A percentile compares a stretch with the other conserved stretches of the same genome.
Evolutionary conservation across 148 eudicot species (phyloP).

Genomic region (Chenopodium quinoa): DNA sequence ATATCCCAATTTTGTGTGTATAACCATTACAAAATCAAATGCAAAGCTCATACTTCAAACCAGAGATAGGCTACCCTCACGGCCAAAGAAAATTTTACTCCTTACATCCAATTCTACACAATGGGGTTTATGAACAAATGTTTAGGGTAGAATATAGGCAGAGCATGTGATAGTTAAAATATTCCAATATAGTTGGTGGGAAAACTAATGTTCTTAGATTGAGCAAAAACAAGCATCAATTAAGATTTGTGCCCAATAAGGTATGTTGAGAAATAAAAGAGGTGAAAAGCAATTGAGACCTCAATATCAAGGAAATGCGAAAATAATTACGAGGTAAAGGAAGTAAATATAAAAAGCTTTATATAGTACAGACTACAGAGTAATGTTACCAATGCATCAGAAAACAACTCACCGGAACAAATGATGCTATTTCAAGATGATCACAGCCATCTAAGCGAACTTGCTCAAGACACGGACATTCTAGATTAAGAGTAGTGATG

Average conservation of each 20-base stretch:
- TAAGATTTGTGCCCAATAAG: background rate
- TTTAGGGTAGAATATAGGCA: background rate
- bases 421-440: constrained; percentile 91
- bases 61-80: background rate
- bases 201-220: too few relatives aligned
- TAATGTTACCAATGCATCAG: background rate
- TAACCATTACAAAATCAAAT: background rate
- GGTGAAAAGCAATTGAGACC: background rate
- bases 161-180: background rate
- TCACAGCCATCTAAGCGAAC: constrained; percentile 95
- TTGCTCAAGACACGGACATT: constrained; percentile 74
- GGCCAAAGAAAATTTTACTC: background rate
- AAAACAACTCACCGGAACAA: constrained; percentile 64
- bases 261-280: background rate
- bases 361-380: background rate
- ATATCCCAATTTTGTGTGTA: background rate
- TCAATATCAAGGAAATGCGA: background rate
- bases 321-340: background rate
- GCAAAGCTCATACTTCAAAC: background rate
- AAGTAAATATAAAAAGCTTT: too few relatives aligned
- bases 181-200: background rate
- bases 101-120: background rate
- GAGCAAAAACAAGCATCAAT: too few relatives aligned
- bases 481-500: constrained; percentile 57
- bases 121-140: background rate